Conservation (phyloP, 225 moss, liverwort and hornwort genomes). For the Straminergon stramineum region DNA sequence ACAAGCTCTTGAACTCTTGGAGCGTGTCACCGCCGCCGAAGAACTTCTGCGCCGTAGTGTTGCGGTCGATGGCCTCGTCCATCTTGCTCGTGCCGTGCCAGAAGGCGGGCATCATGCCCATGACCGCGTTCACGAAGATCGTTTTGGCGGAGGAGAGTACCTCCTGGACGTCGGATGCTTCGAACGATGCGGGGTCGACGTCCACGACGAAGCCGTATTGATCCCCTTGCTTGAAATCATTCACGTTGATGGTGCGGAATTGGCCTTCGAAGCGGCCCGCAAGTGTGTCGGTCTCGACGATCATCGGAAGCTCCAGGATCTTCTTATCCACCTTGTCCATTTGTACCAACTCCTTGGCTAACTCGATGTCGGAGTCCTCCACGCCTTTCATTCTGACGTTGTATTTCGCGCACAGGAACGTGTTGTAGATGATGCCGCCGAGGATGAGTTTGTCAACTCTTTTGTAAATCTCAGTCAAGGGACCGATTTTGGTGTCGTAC, state of each 20-base stretch:
- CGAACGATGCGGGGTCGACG: slow-evolving; percentile 61
- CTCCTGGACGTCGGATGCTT: slow-evolving; percentile 22
- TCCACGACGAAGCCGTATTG: slow-evolving; percentile 68
- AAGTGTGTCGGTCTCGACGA: slow-evolving; percentile 67
- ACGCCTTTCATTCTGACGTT: slow-evolving; percentile 73
- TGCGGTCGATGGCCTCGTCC: slow-evolving; percentile 80
- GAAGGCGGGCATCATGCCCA: slow-evolving; percentile 89
- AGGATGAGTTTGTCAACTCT: slow-evolving; percentile 65
- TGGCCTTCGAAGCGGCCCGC: slow-evolving; percentile 58
- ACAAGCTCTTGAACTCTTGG: slow-evolving; percentile 83
- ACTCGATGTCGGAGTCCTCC: slow-evolving; percentile 73
- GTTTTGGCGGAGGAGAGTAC: slow-evolving; percentile 51
- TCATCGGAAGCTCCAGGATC: slow-evolving; percentile 62
- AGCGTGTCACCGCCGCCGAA: slow-evolving; percentile 86
- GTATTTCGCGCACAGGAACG: slow-evolving; percentile 78
- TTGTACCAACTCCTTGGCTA: slow-evolving; percentile 71
- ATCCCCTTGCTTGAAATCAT: slow-evolving; percentile 55
- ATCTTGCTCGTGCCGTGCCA: slow-evolving; percentile 85
- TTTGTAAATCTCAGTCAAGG: slow-evolving; percentile 70
- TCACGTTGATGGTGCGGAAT: slow-evolving; percentile 59
- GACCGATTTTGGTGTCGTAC: slow-evolving; percentile 92
- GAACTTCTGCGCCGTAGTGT: slow-evolving; percentile 64
- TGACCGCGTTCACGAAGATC: slow-evolving; percentile 80
- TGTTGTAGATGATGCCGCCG: slow-evolving; percentile 91
- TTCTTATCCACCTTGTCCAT: slow-evolving; percentile 69